phyloP scores from a whole-genome alignment of 257 asterid species.

The Solanum clarkiae region DNA sequence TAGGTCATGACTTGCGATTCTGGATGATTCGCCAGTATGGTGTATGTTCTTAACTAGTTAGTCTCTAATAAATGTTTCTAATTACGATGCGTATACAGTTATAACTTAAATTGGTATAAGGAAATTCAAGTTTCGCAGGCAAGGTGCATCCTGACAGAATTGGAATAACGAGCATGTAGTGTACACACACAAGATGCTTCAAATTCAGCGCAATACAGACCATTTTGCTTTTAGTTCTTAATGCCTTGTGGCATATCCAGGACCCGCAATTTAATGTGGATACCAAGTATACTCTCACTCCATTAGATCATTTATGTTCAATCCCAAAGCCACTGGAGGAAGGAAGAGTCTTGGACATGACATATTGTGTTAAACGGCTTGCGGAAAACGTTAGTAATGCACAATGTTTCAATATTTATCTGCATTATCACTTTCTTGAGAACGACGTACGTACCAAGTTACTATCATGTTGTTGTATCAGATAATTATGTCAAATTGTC shows the following conservation, averaged over 20 bases:
- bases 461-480: not conserved
- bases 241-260: not conserved
- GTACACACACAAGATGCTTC: slow-evolving; percentile 47
- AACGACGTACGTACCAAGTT: slow-evolving; percentile 33
- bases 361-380: slow-evolving; percentile 61
- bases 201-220: slow-evolving; percentile 42
- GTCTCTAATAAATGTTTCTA: not conserved
- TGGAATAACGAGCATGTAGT: slow-evolving; percentile 35
- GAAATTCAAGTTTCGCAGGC: slow-evolving; percentile 48
- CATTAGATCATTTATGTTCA: slow-evolving; percentile 49
- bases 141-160: slow-evolving; percentile 28
- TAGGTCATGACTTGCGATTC: slow-evolving; percentile 6
- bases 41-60: slow-evolving; percentile 27
- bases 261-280: not conserved
- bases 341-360: slow-evolving; percentile 50
- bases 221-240: not conserved
- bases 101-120: not conserved
- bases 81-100: not conserved
- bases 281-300: not conserved
- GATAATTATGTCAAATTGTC: too few relatives aligned
- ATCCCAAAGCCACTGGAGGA: slow-evolving; percentile 41
- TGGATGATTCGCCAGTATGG: slow-evolving; percentile 71
- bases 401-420: slow-evolving; percentile 58
- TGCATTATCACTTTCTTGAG: slow-evolving; percentile 62
- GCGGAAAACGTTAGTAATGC: slow-evolving; percentile 43